Evolutionary conservation across 1,139 yeast species (phyloP).

Genomic region (Saccharomyces hybrid): DNA sequence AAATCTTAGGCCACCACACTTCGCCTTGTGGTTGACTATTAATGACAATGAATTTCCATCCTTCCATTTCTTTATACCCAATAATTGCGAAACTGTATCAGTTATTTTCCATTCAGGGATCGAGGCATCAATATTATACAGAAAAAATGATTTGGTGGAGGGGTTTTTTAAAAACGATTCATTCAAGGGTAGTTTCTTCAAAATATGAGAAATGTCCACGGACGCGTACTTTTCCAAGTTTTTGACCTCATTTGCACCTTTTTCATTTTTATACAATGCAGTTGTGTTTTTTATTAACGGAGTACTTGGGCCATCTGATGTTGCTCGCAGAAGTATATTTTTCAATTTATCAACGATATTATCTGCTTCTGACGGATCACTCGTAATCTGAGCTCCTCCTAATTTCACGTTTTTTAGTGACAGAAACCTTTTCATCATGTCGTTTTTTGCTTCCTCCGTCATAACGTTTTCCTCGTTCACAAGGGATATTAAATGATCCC

Average conservation of each 20-base stretch:
- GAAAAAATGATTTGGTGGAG: conserved; percentile 16
- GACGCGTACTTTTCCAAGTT: conserved; percentile 5
- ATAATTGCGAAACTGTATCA: conserved; percentile 15
- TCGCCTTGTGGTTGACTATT: conserved; percentile 23
- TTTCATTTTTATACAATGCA: neutral
- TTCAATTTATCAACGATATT: conserved; percentile 30
- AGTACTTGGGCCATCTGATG: neutral
- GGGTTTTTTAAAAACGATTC: conserved; percentile 9
- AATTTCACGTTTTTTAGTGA: conserved; percentile 41
- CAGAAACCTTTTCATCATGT: conserved; percentile 44
- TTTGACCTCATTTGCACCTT: neutral
- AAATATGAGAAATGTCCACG: conserved; percentile 13
- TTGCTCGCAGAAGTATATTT: conserved; percentile 7
- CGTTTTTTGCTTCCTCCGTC: conserved; percentile 41
- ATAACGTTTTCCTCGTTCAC: conserved; percentile 46
- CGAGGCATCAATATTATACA: conserved; percentile 24
- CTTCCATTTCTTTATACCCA: conserved; percentile 17
- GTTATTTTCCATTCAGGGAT: conserved; percentile 26
- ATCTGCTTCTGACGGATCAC: conserved; percentile 29
- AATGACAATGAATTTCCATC: conserved; percentile 18
- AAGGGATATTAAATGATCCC: conserved; percentile 77
- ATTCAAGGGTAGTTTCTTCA: conserved; percentile 18
- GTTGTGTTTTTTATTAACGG: neutral
- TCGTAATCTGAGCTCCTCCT: conserved; percentile 35
- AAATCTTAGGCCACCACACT: conserved; percentile 24